phyloP scores from a whole-genome alignment of 345 rosid species.

The Noccaea bulbosa region DNA sequence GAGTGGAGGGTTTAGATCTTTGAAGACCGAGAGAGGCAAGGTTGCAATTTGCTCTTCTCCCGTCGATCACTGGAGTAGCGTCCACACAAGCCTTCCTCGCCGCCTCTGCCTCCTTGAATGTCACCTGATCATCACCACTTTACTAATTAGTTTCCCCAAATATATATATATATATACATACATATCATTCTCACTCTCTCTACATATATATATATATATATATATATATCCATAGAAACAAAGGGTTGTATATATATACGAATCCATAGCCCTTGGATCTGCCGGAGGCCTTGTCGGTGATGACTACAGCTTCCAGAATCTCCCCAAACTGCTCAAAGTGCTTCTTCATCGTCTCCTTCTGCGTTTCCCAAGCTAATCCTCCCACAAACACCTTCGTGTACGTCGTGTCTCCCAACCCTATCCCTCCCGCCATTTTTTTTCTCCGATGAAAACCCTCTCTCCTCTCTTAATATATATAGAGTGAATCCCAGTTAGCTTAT shows the following conservation, averaged over 20 bases:
- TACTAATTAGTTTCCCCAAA: slow-evolving; percentile 4
- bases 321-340: slow-evolving; percentile 97
- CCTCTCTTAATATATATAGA: not conserved
- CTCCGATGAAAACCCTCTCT: slow-evolving; percentile 25
- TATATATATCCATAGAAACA: not conserved
- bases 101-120: slow-evolving; percentile 85
- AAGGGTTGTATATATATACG: slow-evolving; percentile 58
- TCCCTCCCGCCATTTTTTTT: slow-evolving; percentile 39
- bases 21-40: slow-evolving; percentile 93
- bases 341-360: slow-evolving; percentile 93
- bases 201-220: not conserved
- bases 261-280: slow-evolving; percentile 99
- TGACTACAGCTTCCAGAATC: slow-evolving; percentile 96
- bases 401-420: slow-evolving; percentile 77
- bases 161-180: not conserved
- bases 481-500: slow-evolving; percentile 13
- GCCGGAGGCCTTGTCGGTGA: slow-evolving; percentile 93
- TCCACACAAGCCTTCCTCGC: slow-evolving; percentile 95
- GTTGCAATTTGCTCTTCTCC: slow-evolving; percentile 96
- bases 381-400: slow-evolving; percentile 96
- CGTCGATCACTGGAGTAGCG: slow-evolving; percentile 93
- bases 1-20: slow-evolving; percentile 97
- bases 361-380: slow-evolving; percentile 98
- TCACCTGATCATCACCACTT: slow-evolving; percentile 57
- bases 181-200: not conserved